phyloP scores from a whole-genome alignment of 257 asterid genomes.

The Voacanga thouarsii region DNA sequence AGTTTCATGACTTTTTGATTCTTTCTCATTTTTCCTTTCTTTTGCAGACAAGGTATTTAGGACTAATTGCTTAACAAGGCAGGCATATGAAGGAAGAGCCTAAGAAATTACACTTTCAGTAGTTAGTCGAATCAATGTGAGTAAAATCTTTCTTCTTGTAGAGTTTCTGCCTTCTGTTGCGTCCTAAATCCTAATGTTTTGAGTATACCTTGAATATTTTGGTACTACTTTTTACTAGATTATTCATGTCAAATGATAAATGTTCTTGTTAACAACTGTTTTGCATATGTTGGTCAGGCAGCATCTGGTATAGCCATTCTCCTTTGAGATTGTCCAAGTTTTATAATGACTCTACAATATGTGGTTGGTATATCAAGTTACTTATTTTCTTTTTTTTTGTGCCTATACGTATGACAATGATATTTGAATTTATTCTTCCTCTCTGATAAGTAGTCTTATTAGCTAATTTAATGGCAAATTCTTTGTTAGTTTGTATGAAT shows the following conservation, averaged over 20 bases:
- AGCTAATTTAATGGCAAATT: too few species aligned
- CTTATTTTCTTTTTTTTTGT: too few species aligned
- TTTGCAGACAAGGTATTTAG: conserved; percentile 77
- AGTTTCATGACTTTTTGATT: neutral
- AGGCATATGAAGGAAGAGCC: conserved; percentile 92
- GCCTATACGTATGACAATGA: too few species aligned
- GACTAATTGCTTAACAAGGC: conserved; percentile 65
- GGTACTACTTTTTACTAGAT: neutral
- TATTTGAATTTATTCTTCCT: too few species aligned
- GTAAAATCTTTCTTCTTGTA: conserved; percentile 15
- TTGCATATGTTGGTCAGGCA: too few species aligned
- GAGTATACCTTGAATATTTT: neutral
- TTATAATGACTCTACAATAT: too few species aligned
- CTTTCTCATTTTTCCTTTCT: conserved; percentile 6
- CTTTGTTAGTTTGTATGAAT: too few species aligned
- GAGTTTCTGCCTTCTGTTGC: neutral
- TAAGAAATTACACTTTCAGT: conserved; percentile 86
- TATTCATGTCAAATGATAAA: conserved; percentile 11
- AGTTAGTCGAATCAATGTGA: conserved; percentile 83
- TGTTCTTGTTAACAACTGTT: conserved; percentile 63
- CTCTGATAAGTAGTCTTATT: too few species aligned
- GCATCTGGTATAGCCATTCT: too few species aligned
- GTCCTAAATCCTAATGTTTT: conserved; percentile 4
- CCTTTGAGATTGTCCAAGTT: too few species aligned
- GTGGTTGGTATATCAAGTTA: too few species aligned